Conservation (phyloP, 805 yeast genomes). For the Maudiozyma barnettii region DNA sequence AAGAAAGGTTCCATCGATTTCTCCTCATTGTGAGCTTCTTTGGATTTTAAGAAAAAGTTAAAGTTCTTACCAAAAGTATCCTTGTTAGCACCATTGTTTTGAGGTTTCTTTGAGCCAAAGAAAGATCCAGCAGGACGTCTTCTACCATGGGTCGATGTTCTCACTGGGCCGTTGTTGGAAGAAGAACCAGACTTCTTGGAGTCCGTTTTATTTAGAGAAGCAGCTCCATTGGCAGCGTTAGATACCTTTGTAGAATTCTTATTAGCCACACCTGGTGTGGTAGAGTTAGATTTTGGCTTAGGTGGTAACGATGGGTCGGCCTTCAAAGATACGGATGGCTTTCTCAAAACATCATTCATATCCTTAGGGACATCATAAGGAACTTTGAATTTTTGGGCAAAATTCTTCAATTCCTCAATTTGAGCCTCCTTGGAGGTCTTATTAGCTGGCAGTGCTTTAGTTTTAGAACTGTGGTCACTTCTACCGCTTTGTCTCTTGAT, state of each 20-base stretch:
- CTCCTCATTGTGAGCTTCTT: constrained; percentile 27
- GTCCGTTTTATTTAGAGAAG: constrained; percentile 11
- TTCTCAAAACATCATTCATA: constrained; percentile 27
- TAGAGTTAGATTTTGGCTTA: constrained; percentile 8
- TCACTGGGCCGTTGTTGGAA: constrained; percentile 2
- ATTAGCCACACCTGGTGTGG: constrained; percentile 5
- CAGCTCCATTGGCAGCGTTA: constrained; percentile 12
- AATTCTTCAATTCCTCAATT: constrained; percentile 61
- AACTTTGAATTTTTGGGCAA: constrained; percentile 73
- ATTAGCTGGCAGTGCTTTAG: constrained; percentile 5
- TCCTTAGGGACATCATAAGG: constrained; percentile 47
- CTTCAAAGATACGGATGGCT: constrained; percentile 9
- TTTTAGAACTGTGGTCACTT: constrained; percentile 1
- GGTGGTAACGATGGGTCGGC: constrained; percentile 20
- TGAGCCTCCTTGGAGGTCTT: constrained; percentile 40
- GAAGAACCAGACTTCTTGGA: constrained; percentile 9
- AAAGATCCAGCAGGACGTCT: constrained; percentile 27
- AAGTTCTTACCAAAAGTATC: constrained; percentile 36
- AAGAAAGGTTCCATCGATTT: constrained; percentile 28
- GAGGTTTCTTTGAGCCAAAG: constrained; percentile 33
- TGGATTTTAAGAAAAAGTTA: constrained; percentile 43
- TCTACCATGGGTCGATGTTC: constrained; percentile 14
- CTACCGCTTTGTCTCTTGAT: constrained; percentile 3
- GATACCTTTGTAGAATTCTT: constrained; percentile 10
- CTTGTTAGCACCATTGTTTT: constrained; percentile 22